Percentiles rank a stretch among this genome's conserved stretches.
Conservation (phyloP, 108 stramenopile species). For the Bacterosira constricta region DNA sequence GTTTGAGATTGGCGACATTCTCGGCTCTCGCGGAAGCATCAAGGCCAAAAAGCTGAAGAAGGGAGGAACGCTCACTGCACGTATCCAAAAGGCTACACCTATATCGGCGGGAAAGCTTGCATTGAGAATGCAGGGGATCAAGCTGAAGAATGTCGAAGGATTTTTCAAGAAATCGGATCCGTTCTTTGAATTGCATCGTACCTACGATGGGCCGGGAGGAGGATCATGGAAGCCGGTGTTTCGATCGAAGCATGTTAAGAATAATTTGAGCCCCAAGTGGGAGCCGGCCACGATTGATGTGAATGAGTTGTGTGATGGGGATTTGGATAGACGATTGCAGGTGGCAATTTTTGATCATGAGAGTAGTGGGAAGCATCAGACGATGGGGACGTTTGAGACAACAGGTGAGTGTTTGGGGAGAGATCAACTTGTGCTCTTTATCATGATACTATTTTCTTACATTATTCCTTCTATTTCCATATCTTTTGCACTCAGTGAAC, state of each 20-base stretch:
- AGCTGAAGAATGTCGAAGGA: constrained; percentile 85
- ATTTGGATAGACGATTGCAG: constrained; percentile 70
- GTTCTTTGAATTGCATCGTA: constrained; percentile 65
- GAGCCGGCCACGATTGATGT: constrained; percentile 64
- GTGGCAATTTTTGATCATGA: constrained; percentile 75
- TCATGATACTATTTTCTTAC: too few species aligned
- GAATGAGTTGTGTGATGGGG: constrained; percentile 78
- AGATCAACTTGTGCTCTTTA: too few species aligned
- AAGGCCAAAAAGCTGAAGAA: constrained; percentile 71
- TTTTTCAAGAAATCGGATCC: constrained; percentile 81
- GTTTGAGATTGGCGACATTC: constrained; percentile 80
- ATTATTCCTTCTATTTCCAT: too few species aligned
- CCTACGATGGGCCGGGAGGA: constrained; percentile 52
- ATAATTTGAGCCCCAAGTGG: constrained; percentile 77
- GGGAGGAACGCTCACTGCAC: constrained; percentile 70
- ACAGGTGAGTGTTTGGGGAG: too few species aligned
- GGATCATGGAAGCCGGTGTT: constrained; percentile 63
- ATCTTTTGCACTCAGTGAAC: background rate
- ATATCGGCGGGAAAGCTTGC: constrained; percentile 20
- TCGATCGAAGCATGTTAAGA: constrained; percentile 63
- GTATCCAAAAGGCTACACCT: constrained; percentile 49
- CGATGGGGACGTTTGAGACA: constrained; percentile 79
- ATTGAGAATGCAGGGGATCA: constrained; percentile 51
- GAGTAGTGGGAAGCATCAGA: constrained; percentile 67
- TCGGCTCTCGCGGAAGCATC: constrained; percentile 68